phyloP scores from a whole-genome alignment of 805 yeast species.

The Candida arabinofermentans region DNA sequence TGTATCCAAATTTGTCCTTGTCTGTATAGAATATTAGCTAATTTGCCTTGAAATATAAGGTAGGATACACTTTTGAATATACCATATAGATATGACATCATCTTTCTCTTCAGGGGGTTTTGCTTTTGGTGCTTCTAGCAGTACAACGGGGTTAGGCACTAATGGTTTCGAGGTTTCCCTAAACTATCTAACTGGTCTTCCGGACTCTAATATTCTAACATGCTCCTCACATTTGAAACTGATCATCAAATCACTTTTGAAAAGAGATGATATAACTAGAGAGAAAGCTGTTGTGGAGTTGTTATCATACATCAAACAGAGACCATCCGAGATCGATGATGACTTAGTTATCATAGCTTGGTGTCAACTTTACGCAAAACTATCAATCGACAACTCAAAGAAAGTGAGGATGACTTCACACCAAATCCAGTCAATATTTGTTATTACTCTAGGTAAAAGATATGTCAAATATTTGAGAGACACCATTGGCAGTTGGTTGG shows the following conservation, averaged over 20 bases:
- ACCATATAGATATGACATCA: no score
- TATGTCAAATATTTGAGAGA: slow-evolving; percentile 66
- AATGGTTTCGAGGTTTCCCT: slow-evolving; percentile 55
- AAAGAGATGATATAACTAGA: slow-evolving; percentile 79
- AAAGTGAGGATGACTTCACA: slow-evolving; percentile 61
- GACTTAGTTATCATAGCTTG: slow-evolving; percentile 57
- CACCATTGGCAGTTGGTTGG: slow-evolving; percentile 68
- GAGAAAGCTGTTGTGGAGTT: slow-evolving; percentile 72
- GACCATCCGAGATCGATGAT: slow-evolving; percentile 35
- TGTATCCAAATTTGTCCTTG: no score
- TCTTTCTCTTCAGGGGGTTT: no score
- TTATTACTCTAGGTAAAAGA: slow-evolving; percentile 47
- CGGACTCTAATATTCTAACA: slow-evolving; percentile 54
- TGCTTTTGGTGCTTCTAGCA: slow-evolving; percentile 13
- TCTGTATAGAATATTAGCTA: no score
- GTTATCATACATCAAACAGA: slow-evolving; percentile 28
- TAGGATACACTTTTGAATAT: no score
- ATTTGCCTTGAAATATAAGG: background rate
- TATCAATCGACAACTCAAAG: slow-evolving; percentile 68
- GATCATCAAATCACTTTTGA: slow-evolving; percentile 70
- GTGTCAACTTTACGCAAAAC: slow-evolving; percentile 80
- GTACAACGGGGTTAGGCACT: slow-evolving; percentile 28
- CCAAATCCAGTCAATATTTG: slow-evolving; percentile 55
- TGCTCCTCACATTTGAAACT: slow-evolving; percentile 49
- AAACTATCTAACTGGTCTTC: slow-evolving; percentile 73